These are phyloP conservation scores for Chamaecyparis obtusa DNA, from an alignment of 75 land plant genomes.

Conservation along the genomic window DNA sequence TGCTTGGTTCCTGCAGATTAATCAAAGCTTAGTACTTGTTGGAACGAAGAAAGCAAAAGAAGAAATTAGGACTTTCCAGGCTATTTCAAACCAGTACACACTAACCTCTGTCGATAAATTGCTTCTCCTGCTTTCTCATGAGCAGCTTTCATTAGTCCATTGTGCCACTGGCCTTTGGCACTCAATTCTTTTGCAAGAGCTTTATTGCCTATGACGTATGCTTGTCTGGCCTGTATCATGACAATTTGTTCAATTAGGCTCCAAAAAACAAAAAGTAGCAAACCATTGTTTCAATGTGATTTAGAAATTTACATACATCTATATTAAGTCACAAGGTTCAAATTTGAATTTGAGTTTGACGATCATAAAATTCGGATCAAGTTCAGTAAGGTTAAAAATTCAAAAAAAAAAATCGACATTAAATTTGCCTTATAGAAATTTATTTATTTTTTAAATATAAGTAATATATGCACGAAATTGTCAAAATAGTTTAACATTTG, in stretches of 20 bases:
- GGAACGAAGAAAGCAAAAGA: not conserved
- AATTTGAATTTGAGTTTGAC: no score
- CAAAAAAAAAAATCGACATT: no score
- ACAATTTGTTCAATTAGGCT: not conserved
- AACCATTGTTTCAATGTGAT: not conserved
- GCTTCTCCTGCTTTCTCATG: constrained; percentile 87
- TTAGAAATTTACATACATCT: no score
- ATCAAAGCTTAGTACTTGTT: not conserved
- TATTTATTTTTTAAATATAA: no score
- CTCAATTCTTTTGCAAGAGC: constrained; percentile 90
- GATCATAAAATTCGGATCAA: no score
- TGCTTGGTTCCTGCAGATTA: constrained; percentile 51
- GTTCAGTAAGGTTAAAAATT: no score
- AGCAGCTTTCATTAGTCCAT: constrained; percentile 87
- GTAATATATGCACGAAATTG: no score
- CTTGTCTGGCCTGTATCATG: constrained; percentile 73
- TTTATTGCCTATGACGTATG: constrained; percentile 83
- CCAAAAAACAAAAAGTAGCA: not conserved
- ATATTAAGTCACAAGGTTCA: no score
- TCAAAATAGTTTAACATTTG: no score
- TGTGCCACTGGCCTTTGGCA: constrained; percentile 77
- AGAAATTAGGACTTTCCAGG: not conserved
- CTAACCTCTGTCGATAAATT: constrained; percentile 80
- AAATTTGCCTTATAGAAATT: no score
- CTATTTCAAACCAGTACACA: not conserved